Evolutionary conservation across 257 asterid species (phyloP), one percentile per base, ranked within the genome.

Genomic region (Verbascum thapsus): DNA sequence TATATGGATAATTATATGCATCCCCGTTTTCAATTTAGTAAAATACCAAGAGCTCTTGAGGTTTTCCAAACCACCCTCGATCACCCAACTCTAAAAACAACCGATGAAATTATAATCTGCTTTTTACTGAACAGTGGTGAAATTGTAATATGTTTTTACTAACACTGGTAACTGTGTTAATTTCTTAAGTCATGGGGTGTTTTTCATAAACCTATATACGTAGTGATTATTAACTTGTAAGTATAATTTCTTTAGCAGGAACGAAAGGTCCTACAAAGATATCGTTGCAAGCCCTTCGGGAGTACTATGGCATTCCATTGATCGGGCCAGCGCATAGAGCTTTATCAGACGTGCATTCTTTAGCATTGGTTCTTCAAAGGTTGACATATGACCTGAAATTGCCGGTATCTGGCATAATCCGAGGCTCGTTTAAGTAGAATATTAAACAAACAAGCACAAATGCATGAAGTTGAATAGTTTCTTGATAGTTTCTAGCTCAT

Each of bases 271-370:
- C 74, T 53, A 18, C 77, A 52, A 80, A 65, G 61, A 45, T 22
- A 37, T 53, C 78, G 11, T 69, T 92, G 69, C 83, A 83, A 78
- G 81, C 83, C 44, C 87, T 91, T 2, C 70, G 94, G 1, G 78
- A 87, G 50, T 58, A 75, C 76, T 92, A 77, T 52, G 35, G 51
- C 35, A 83, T 92, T 77, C 86, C 85, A 3, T 57, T 79, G 50
- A 57, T 69, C 6, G 96, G 96, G 40, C 56, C 81, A 35, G 91
- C 96, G 3, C 97, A 92, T 62, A 80, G 98, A 73, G 98, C 99
- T 8, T 70, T 87, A 35, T 77, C 86, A 5, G 99, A 90, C 44
- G 99, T 87, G 51, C 84, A 80, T 70, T 30, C 78, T 9, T 68
- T 94, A 53, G 78, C 99, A 3, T 48, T 81, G 63, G 69, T 94